Base-by-base conservation (phyloP, 2,329 filamentous ascomycete species). In the Aspergillus proliferans region DNA sequence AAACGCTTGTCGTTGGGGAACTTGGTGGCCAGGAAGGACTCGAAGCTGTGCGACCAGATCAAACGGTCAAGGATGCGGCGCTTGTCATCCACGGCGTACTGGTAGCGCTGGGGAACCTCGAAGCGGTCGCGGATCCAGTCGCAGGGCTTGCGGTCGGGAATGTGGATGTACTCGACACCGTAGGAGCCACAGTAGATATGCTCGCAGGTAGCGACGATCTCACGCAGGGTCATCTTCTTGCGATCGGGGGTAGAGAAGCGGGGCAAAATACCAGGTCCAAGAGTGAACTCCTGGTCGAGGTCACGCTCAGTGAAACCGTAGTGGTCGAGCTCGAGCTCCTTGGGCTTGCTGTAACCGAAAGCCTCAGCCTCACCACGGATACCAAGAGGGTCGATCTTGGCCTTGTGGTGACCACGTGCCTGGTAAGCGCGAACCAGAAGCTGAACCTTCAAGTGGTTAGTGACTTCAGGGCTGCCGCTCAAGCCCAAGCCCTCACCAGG, bases 1-100 rank as follows among this genome's bases (percentile, higher is more conserved):
- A 98, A 98, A 67, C 93, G 88, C 82, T 98, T 98, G 76, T 98
- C 93, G 74, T 98, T 98, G 71, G 93, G 93, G 74, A 96, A 97
- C 74, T 98, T 98, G 51, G 90, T 96, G 49, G 93, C 85, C 59
- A 95, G 77, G 81, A 98, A 98, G 52, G 84, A 76, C 76, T 98
- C 93, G 71, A 98, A 98, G 74, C 89, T 96, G 56, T 91, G 95
- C 69, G 88, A 92, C 93, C 93, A 98, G 71, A 98, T 98, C 57
- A 98, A 79, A 66, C 93, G 88, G 75, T 98, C 93, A 58, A 98
- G 81, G 60, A 98, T 95, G 59, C 93, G 85, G 66, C 93, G 88
- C 83, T 98, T 98, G 80, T 98, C 93, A 65, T 97, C 93, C 52
- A 95, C 86, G 1, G 89, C 94, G 78, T 96, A 97, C 73, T 94